These are phyloP conservation scores for Colletotrichum sp. DNA, from an alignment of 2,329 filamentous ascomycete species.

Conservation along the genomic window DNA sequence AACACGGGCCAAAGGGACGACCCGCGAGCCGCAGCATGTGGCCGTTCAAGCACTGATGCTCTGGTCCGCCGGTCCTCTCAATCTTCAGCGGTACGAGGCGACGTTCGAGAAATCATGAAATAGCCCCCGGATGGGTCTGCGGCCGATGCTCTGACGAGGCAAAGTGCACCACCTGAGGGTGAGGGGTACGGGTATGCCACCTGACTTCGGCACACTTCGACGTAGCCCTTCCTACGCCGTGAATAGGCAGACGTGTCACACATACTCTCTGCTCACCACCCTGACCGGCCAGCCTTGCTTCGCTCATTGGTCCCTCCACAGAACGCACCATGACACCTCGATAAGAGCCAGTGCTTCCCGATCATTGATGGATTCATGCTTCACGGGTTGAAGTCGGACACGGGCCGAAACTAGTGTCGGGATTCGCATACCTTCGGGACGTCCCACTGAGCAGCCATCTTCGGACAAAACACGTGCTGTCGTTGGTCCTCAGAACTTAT, in stretches of 20 bases:
- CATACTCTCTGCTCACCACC: neutral
- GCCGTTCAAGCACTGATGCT: conserved; percentile 77
- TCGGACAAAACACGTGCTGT: neutral
- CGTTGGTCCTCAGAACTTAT: neutral
- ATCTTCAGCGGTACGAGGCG: conserved; percentile 52
- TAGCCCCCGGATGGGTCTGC: neutral
- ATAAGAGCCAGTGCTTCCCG: neutral
- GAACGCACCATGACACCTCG: neutral
- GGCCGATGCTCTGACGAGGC: neutral
- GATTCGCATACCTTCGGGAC: neutral
- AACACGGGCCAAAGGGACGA: conserved; percentile 9
- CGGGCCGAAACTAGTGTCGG: neutral
- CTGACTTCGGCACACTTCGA: neutral
- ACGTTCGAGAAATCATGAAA: neutral
- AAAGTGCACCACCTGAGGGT: neutral
- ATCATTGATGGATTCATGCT: neutral
- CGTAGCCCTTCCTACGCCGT: neutral
- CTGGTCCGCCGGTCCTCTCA: conserved; percentile 77
- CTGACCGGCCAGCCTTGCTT: neutral
- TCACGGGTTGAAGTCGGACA: neutral
- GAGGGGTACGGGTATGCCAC: neutral
- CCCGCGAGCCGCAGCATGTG: conserved; percentile 28
- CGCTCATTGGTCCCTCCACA: neutral
- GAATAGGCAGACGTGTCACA: conserved; percentile 9
- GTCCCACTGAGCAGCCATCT: neutral